phyloP scores from a whole-genome alignment of 495 filamentous ascomycete genomes.

The Aspergillus sclerotioniger region DNA sequence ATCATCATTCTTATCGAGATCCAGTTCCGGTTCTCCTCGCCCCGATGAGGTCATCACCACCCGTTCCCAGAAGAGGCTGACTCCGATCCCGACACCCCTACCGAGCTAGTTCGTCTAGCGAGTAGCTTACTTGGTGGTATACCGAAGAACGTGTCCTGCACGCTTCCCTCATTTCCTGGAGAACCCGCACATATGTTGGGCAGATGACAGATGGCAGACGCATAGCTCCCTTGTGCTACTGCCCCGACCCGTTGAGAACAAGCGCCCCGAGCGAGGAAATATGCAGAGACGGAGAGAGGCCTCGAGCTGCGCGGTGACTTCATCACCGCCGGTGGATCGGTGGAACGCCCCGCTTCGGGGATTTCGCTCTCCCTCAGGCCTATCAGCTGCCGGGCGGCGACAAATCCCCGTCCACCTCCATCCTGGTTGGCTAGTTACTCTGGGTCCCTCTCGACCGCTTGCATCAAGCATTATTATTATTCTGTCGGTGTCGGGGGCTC shows the following conservation, averaged over 20 bases:
- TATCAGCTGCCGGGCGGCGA: neutral
- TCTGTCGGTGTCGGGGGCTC: neutral
- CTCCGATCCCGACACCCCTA: neutral
- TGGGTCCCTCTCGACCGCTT: neutral
- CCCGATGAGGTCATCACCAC: neutral
- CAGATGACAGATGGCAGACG: no score
- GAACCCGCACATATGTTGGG: no score
- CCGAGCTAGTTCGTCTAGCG: neutral
- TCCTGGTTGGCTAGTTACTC: neutral
- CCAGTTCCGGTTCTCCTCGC: neutral
- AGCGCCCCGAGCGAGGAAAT: neutral
- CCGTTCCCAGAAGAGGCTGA: neutral
- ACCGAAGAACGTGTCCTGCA: no score
- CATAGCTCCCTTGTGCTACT: no score
- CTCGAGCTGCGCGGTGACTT: slow-evolving; percentile 13
- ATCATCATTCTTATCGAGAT: neutral
- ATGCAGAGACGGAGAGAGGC: neutral
- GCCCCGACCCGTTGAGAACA: no score
- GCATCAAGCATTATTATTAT: neutral
- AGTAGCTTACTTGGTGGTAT: neutral
- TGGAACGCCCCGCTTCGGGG: slow-evolving; percentile 16
- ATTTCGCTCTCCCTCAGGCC: slow-evolving; percentile 6
- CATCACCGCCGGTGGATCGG: slow-evolving; percentile 16
- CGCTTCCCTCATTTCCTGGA: no score
- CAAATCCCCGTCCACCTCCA: neutral